Evolutionary conservation across 495 filamentous ascomycete genomes (phyloP).

Genomic region (Neurospora sp.): DNA sequence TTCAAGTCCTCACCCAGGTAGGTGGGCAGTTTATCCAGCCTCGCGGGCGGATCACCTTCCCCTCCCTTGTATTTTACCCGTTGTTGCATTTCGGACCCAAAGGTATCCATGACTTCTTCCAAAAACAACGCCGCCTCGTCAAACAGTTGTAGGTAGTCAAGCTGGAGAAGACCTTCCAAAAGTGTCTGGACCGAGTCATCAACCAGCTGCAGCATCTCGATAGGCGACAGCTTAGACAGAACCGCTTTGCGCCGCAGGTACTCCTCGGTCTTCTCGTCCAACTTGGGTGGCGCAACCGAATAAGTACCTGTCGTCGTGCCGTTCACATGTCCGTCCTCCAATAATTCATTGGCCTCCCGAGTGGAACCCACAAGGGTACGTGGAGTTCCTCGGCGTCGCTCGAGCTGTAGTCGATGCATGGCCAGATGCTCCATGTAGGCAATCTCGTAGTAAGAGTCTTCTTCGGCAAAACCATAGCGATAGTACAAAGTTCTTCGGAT

Average conservation of each 20-base stretch:
- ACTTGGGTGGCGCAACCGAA: neutral
- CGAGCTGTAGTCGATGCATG: neutral
- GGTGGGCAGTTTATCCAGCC: neutral
- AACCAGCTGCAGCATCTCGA: slow-evolving; percentile 13
- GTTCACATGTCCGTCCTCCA: neutral
- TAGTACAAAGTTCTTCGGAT: slow-evolving; percentile 1
- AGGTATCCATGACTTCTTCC: neutral
- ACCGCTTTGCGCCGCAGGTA: neutral
- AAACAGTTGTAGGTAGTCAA: slow-evolving; percentile 14
- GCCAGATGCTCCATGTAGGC: slow-evolving; percentile 4
- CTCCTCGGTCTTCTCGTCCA: neutral
- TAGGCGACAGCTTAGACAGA: slow-evolving; percentile 7
- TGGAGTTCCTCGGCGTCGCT: neutral
- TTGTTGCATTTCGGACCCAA: neutral
- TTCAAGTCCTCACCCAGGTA: neutral
- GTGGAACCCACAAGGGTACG: neutral
- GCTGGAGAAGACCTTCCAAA: slow-evolving; percentile 13
- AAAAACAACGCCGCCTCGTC: slow-evolving; percentile 6
- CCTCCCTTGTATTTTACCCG: neutral
- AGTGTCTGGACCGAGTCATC: slow-evolving; percentile 13
- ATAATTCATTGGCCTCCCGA: neutral
- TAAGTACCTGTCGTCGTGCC: neutral
- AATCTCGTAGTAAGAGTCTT: neutral
- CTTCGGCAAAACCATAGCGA: slow-evolving; percentile 4
- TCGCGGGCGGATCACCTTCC: neutral